Evolutionary conservation across 2,329 filamentous ascomycete species (phyloP).

Genomic region (Aspergillus amoenus): DNA sequence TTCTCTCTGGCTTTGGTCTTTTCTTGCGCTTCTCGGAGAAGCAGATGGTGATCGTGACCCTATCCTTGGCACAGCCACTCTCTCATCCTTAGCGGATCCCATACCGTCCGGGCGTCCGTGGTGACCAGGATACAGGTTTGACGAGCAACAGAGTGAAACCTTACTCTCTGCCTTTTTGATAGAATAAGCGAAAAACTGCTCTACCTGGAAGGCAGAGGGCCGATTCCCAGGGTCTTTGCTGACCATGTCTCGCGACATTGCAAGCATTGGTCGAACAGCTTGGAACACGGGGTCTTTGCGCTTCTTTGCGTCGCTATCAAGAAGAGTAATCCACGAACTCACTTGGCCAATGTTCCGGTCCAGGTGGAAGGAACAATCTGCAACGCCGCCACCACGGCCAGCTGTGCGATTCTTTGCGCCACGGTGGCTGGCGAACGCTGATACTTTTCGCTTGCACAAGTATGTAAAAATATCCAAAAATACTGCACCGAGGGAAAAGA

Average conservation of each 20-base stretch:
- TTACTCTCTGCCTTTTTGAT: slow-evolving; percentile 12
- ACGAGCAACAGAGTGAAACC: slow-evolving; percentile 17
- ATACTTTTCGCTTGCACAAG: slow-evolving; percentile 56
- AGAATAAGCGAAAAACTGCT: slow-evolving; percentile 17
- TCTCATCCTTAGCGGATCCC: background rate
- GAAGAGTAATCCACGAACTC: slow-evolving; percentile 54
- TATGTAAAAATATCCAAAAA: slow-evolving; percentile 61
- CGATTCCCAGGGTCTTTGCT: slow-evolving; percentile 32
- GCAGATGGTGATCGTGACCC: slow-evolving; percentile 2
- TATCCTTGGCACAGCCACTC: slow-evolving; percentile 9
- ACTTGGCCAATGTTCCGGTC: slow-evolving; percentile 53
- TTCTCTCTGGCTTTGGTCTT: background rate
- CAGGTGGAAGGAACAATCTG: slow-evolving; percentile 59
- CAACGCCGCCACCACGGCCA: slow-evolving; percentile 49
- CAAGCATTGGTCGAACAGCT: slow-evolving; percentile 39
- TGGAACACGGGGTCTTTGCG: slow-evolving; percentile 39
- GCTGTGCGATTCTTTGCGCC: slow-evolving; percentile 52
- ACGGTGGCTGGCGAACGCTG: slow-evolving; percentile 57
- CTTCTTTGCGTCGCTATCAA: slow-evolving; percentile 51
- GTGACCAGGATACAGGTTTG: slow-evolving; percentile 10
- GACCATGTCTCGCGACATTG: slow-evolving; percentile 39
- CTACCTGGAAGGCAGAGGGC: slow-evolving; percentile 32
- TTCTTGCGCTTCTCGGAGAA: background rate
- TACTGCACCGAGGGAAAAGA: slow-evolving; percentile 60
- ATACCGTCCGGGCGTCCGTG: slow-evolving; percentile 1